These are phyloP conservation scores for Aspergillus persii DNA, from an alignment of 2,329 filamentous ascomycete genomes.

Conservation along the genomic window DNA sequence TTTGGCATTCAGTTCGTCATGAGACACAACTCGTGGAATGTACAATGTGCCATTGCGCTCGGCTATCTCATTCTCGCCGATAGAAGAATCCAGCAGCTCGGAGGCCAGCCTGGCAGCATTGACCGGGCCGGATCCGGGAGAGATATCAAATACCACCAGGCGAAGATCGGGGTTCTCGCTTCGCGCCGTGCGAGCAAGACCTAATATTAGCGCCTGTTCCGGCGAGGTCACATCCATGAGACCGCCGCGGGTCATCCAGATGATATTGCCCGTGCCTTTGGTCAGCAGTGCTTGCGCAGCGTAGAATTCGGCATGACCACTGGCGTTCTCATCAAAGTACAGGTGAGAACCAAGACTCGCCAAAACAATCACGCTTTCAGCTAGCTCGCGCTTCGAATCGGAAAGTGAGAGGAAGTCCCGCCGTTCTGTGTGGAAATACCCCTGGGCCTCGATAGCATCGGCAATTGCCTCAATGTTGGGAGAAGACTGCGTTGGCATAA, in stretches of 20 bases:
- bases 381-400: neutral
- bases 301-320: neutral
- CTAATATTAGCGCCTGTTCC: neutral
- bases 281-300: neutral
- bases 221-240: neutral
- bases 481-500: neutral
- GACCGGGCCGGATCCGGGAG: neutral
- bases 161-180: neutral
- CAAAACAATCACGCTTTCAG: neutral
- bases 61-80: conserved; percentile 1
- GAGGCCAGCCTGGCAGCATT: neutral
- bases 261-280: neutral
- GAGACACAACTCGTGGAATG: conserved; percentile 1
- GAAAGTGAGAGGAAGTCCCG: neutral
- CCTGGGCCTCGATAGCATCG: neutral
- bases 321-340: neutral
- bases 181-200: neutral
- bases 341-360: neutral
- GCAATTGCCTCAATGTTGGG: neutral
- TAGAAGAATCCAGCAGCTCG: neutral
- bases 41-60: neutral
- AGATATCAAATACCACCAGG: neutral
- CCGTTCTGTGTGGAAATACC: neutral
- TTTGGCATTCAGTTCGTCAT: conserved; percentile 2
- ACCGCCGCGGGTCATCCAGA: neutral